phyloP scores from a whole-genome alignment of 2,329 filamentous ascomycete genomes.

The Sporothrix protearum region DNA sequence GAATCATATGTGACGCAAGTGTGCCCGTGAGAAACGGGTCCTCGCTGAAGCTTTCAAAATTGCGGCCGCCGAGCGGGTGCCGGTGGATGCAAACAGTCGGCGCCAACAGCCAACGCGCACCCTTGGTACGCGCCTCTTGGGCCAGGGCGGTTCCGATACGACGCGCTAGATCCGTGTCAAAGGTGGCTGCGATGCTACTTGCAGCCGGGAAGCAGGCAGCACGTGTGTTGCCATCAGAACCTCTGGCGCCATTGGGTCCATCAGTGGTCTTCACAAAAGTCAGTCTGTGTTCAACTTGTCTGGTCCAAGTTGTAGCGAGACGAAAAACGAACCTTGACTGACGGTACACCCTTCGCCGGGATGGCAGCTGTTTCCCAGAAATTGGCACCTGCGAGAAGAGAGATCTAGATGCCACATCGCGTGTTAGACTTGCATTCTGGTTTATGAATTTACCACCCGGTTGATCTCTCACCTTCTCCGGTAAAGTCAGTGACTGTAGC shows the following conservation, averaged over 20 bases:
- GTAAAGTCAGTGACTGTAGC: not conserved
- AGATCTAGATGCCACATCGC: not conserved
- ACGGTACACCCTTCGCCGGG: not conserved
- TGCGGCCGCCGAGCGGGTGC: conserved; percentile 74
- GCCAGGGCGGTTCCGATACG: conserved; percentile 68
- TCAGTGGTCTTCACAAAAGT: conserved; percentile 45
- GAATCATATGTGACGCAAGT: conserved; percentile 66
- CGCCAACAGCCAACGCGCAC: conserved; percentile 71
- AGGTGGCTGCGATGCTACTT: conserved; percentile 73
- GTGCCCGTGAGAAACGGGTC: conserved; percentile 74
- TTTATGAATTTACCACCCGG: not conserved
- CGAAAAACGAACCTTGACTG: not conserved
- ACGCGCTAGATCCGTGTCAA: conserved; percentile 67
- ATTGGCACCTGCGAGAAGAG: not conserved
- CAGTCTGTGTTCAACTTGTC: not conserved
- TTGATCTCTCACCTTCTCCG: not conserved
- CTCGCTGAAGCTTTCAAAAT: conserved; percentile 84
- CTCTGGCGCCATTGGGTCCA: conserved; percentile 66
- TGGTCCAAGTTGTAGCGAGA: not conserved
- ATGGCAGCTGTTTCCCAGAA: conserved; percentile 9
- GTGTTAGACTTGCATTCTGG: not conserved
- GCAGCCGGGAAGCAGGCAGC: conserved; percentile 63
- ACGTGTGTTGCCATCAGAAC: conserved; percentile 60
- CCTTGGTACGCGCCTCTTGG: conserved; percentile 55
- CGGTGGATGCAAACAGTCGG: conserved; percentile 80